phyloP scores from a whole-genome alignment of 2,329 filamentous ascomycete genomes.

The Thermothelomyces thermophilus region DNA sequence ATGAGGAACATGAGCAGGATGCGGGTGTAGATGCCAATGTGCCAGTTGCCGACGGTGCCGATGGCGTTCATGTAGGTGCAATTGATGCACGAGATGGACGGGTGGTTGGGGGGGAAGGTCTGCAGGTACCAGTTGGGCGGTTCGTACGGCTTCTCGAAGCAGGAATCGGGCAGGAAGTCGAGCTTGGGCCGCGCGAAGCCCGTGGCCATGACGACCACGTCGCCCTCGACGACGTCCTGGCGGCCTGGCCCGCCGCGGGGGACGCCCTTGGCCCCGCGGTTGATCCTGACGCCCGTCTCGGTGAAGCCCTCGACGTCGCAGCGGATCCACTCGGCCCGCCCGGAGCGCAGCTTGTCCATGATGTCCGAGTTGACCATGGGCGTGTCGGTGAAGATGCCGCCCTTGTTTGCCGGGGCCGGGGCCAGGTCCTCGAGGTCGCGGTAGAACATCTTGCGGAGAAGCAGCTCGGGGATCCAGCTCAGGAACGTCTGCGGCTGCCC shows the following conservation, averaged over 20 bases:
- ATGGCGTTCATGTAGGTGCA: conserved; percentile 74
- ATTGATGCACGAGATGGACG: conserved; percentile 73
- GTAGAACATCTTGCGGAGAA: conserved; percentile 76
- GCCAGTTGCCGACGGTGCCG: conserved; percentile 77
- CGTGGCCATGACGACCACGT: conserved; percentile 77
- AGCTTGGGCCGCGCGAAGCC: conserved; percentile 71
- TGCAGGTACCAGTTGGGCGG: conserved; percentile 88
- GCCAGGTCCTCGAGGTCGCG: conserved; percentile 69
- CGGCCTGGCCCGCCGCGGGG: conserved; percentile 68
- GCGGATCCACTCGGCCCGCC: conserved; percentile 70
- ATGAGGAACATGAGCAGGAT: conserved; percentile 81
- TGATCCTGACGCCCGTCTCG: conserved; percentile 61
- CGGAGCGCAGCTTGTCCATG: conserved; percentile 65
- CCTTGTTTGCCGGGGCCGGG: conserved; percentile 56
- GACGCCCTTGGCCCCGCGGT: conserved; percentile 63
- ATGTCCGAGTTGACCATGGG: conserved; percentile 84
- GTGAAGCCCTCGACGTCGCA: conserved; percentile 68
- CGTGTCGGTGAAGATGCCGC: conserved; percentile 74
- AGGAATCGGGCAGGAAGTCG: conserved; percentile 65
- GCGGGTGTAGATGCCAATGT: conserved; percentile 83
- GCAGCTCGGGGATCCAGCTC: conserved; percentile 69
- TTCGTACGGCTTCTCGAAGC: conserved; percentile 64
- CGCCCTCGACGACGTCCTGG: conserved; percentile 59
- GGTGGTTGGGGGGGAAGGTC: conserved; percentile 70
- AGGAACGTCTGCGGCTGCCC: conserved; percentile 69